Evolutionary conservation across 1,284 basidiomycete species (phyloP).

Genomic region (Sanghuangporus weigelae): DNA sequence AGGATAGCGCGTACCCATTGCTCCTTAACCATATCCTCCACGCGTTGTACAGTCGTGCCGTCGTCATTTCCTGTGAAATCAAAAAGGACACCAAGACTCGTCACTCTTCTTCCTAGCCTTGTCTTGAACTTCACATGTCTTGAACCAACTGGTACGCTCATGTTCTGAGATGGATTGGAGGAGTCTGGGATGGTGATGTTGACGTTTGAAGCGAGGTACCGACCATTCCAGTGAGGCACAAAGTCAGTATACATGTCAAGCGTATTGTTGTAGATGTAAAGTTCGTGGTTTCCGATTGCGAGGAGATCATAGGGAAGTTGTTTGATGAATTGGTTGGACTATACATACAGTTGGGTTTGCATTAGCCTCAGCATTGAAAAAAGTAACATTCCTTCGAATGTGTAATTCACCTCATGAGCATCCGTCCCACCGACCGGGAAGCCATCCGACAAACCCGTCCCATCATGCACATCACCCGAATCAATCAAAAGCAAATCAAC

Average conservation of each 20-base stretch:
- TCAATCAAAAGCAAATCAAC: conserved; percentile 70
- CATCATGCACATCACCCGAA: conserved; percentile 79
- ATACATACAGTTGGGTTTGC: conserved; percentile 1
- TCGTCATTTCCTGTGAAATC: conserved; percentile 62
- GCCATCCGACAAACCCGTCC: conserved; percentile 72
- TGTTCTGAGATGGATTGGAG: conserved; percentile 29
- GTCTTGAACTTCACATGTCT: conserved; percentile 76
- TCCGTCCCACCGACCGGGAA: conserved; percentile 66
- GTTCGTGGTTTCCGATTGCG: conserved; percentile 86
- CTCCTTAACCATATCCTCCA: conserved; percentile 73
- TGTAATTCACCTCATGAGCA: conserved; percentile 52
- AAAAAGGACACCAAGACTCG: conserved; percentile 77
- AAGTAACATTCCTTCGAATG: conserved; percentile 7
- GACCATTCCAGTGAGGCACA: conserved; percentile 63
- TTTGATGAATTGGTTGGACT: conserved; percentile 70
- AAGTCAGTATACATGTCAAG: conserved; percentile 77
- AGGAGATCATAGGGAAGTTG: conserved; percentile 80
- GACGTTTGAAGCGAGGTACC: conserved; percentile 80
- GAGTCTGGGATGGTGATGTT: conserved; percentile 70
- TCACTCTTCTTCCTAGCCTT: conserved; percentile 53
- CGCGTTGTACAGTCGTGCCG: conserved; percentile 71
- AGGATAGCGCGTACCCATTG: conserved; percentile 43
- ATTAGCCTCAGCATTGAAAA: neutral
- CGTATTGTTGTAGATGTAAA: conserved; percentile 75
- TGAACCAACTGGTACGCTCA: conserved; percentile 60